Evolutionary conservation across 2,329 filamentous ascomycete genomes (phyloP), one percentile per base, ranked within the genome.

Genomic region (Cladosporium sp.): DNA sequence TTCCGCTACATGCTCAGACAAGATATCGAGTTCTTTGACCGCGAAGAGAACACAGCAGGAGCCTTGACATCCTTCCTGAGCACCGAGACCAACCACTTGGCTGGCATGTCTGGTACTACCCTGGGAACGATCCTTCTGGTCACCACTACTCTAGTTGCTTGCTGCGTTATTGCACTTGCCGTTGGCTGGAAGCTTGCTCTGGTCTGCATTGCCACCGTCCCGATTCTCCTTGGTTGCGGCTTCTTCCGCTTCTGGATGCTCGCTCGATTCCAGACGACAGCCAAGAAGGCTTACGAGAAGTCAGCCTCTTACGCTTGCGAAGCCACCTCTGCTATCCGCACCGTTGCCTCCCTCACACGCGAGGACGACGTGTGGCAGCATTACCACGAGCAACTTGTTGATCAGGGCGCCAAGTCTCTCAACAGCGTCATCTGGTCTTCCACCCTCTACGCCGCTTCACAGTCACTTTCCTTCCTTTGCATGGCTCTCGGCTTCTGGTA

Each of bases 401-500:
- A 73, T 1, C 92, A 96, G 76, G 88, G 88, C 58, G 85, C 84
- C 63, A 81, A 83, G 56, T 91, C 90, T 67, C 77, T 96, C 43
- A 83, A 84, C 11, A 95, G 92, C 0, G 86, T 97, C 34, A 76
- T 92, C 67, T 90, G 88, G 73, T 92, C 91, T 0, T 93, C 91
- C 13, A 76, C 84, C 1, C 86, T 97, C 5, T 98, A 96, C 74
- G 92, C 93, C 0, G 85, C 88, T 1, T 91, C 92, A 0, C 93
- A 97, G 79, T 93, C 91, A 0, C 81, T 96, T 66, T 87, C 91
- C 67, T 96, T 96, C 80, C 83, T 93, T 56, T 92, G 89, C 70
- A 89, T 95, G 66, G 93, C 93, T 0, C 86, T 97, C 4, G 92
- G 91, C 1, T 97, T 97, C 82, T 97, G 92, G 92, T 97, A 95